Conservation (phyloP, 495 filamentous ascomycete species). For the Penicillium roqueforti region DNA sequence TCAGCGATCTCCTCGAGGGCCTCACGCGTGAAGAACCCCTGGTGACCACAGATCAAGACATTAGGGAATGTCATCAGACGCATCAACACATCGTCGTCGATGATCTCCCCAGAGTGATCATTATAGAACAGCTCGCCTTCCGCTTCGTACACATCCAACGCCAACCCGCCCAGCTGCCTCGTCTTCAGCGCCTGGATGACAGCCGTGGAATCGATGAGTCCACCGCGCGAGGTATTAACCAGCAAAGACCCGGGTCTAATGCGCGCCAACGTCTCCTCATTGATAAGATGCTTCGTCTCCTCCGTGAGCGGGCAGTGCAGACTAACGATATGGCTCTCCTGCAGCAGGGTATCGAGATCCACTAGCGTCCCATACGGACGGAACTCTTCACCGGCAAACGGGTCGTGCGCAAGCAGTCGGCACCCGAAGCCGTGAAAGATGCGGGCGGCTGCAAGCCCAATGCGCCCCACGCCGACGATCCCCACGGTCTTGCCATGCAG, state of each 20-base stretch:
- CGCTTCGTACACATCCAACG: slow-evolving; percentile 82
- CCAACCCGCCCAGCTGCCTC: slow-evolving; percentile 61
- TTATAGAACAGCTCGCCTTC: slow-evolving; percentile 63
- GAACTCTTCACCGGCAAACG: slow-evolving; percentile 45
- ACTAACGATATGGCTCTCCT: slow-evolving; percentile 54
- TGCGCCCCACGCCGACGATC: slow-evolving; percentile 35
- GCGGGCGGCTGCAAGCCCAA: slow-evolving; percentile 35
- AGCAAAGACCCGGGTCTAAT: slow-evolving; percentile 60
- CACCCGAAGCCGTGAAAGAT: slow-evolving; percentile 61
- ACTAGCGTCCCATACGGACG: slow-evolving; percentile 49
- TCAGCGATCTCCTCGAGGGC: slow-evolving; percentile 61
- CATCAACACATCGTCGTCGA: slow-evolving; percentile 64
- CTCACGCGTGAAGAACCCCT: slow-evolving; percentile 67
- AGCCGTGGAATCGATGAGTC: slow-evolving; percentile 54
- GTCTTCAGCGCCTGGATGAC: slow-evolving; percentile 59
- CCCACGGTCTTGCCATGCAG: slow-evolving; percentile 56
- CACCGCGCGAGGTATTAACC: slow-evolving; percentile 64
- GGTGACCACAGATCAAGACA: slow-evolving; percentile 63
- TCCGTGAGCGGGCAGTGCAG: slow-evolving; percentile 63
- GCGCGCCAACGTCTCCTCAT: slow-evolving; percentile 43
- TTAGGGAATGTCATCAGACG: slow-evolving; percentile 69
- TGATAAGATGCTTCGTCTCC: slow-evolving; percentile 57
- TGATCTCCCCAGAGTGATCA: slow-evolving; percentile 62
- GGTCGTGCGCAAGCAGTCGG: slow-evolving; percentile 55
- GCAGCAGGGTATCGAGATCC: slow-evolving; percentile 51